These are phyloP conservation scores for Adiantum capillusveneris DNA, from an alignment of 75 land plant genomes.

Conservation along the genomic window DNA sequence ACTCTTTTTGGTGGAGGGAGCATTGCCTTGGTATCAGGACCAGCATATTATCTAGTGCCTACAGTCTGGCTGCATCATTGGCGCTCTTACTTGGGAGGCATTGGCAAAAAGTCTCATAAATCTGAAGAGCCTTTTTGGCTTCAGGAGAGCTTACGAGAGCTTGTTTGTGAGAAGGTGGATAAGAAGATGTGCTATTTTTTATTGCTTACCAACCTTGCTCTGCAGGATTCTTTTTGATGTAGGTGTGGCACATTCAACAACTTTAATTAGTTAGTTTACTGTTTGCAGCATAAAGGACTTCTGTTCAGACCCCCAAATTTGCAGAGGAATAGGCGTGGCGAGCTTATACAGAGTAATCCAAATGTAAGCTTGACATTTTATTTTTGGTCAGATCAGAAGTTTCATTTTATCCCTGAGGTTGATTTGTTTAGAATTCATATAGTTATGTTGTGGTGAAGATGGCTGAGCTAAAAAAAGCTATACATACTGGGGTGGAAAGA, in stretches of 20 bases:
- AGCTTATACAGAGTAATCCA: slow-evolving; percentile 41
- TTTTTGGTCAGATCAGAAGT: too few species aligned
- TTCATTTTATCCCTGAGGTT: too few species aligned
- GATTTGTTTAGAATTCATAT: too few species aligned
- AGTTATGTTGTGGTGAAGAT: too few species aligned
- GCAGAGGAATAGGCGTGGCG: slow-evolving; percentile 53
- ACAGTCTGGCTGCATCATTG: slow-evolving; percentile 77
- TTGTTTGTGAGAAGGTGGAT: slow-evolving; percentile 73
- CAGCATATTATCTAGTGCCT: slow-evolving; percentile 69
- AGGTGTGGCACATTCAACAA: too few species aligned
- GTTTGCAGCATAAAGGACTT: slow-evolving; percentile 62
- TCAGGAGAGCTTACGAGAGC: slow-evolving; percentile 46
- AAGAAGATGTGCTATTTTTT: background rate
- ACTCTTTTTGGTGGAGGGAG: slow-evolving; percentile 50
- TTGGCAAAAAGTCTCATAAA: slow-evolving; percentile 51
- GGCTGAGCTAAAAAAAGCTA: too few species aligned
- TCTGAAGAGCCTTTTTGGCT: slow-evolving; percentile 58
- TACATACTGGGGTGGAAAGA: too few species aligned
- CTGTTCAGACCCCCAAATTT: slow-evolving; percentile 70
- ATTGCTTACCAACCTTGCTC: background rate
- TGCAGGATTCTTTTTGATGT: background rate
- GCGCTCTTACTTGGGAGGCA: slow-evolving; percentile 67
- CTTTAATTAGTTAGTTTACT: background rate
- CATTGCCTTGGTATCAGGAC: slow-evolving; percentile 39
- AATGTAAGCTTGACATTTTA: too few species aligned